phyloP scores from a whole-genome alignment of 176 grass and related monocot genomes.

The Urochloa ruziziensis region DNA sequence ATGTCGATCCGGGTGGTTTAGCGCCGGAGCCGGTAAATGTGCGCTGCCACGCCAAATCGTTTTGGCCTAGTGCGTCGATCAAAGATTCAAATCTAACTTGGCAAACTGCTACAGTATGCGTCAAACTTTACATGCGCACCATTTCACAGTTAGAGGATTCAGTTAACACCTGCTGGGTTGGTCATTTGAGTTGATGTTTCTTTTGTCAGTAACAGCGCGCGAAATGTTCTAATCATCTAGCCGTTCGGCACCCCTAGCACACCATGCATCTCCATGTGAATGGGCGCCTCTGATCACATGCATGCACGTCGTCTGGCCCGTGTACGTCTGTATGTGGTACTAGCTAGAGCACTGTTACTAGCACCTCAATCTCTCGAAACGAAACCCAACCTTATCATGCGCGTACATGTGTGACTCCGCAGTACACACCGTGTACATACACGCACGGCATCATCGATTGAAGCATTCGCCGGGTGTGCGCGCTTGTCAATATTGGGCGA shows the following conservation, averaged over 20 bases:
- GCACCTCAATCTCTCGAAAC: not conserved
- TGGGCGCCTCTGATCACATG: conserved; percentile 11
- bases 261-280: not conserved
- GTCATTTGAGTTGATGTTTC: conserved; percentile 46
- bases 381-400: not conserved
- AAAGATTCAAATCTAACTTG: not conserved
- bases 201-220: conserved; percentile 29
- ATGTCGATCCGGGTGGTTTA: too few species aligned
- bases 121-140: not conserved
- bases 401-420: not conserved
- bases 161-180: not conserved
- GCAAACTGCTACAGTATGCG: not conserved
- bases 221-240: conserved; percentile 15
- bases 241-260: not conserved
- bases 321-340: not conserved
- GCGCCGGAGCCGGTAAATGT: too few species aligned
- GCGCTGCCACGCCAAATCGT: too few species aligned
- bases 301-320: not conserved
- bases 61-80: too few species aligned
- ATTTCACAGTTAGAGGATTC: conserved; percentile 11
- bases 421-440: too few species aligned
- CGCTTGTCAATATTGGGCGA: not conserved
- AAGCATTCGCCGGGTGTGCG: not conserved
- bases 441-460: not conserved
- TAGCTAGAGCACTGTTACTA: not conserved